A percentile compares a stretch with the other conserved stretches of the same genome.
Conservation (phyloP, 78 protist species). For the Tieghemostelium lacteum region DNA sequence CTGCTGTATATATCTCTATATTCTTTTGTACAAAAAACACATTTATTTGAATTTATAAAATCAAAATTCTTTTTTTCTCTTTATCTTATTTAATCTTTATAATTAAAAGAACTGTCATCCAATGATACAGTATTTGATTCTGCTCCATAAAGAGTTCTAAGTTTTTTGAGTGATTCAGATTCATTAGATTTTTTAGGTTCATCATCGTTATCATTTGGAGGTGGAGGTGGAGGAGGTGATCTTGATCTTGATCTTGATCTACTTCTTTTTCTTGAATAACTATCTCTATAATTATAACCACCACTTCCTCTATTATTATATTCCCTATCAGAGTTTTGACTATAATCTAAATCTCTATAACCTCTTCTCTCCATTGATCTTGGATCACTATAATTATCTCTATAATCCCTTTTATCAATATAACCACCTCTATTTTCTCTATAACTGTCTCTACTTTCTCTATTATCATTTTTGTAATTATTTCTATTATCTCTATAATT, state of each 20-base stretch:
- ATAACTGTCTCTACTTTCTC: conserved; percentile 11
- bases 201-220: background rate
- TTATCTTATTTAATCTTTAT: background rate
- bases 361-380: background rate
- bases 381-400: conserved; percentile 2
- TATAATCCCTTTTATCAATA: background rate
- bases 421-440: too few species aligned
- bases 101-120: background rate
- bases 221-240: too few species aligned
- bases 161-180: conserved; percentile 39
- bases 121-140: conserved; percentile 26
- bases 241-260: conserved; percentile 35
- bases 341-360: background rate
- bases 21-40: too few species aligned
- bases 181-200: conserved; percentile 13
- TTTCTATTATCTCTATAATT: background rate
- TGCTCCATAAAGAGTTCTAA: conserved; percentile 59
- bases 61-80: too few species aligned
- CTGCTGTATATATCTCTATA: too few species aligned
- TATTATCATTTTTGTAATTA: background rate
- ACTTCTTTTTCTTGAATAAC: background rate
- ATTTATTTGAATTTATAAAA: too few species aligned
- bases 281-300: background rate
- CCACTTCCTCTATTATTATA: background rate
- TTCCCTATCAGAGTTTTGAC: too few species aligned